Base-by-base conservation (phyloP, 140 eudicot species). In the Senecio squalidus region DNA sequence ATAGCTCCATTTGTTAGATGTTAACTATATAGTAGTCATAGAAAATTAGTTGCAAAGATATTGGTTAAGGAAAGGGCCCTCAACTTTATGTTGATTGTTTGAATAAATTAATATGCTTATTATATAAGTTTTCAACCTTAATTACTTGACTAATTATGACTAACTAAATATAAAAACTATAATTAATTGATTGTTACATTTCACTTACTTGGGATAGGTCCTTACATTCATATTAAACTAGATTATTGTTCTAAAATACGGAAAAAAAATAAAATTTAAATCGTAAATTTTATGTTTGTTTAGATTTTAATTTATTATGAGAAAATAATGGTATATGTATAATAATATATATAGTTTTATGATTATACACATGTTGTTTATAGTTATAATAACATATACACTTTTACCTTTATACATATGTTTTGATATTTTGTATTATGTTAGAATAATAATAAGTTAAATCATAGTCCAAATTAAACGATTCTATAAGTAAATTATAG, bases 1-100 rank as follows among this genome's bases (percentile, higher is more conserved):
- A 62, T 26, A 22, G 68, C 68, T 28, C 45, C 56, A 62, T 62
- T 62, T 28, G 56, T 46, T 45, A 18, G 57, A 60, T 8, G 67
- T 41, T 43, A 45, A 44, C 25, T 22, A 58, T 38, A 4, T 36
- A 36, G 18, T 39, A 16, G 43, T 16, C 43, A 60, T 47, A 54
- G 41, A 53, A 51, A 51, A 54, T 54, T 54, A 49, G 55, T 58
- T 38, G 50, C 33, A 57, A 21, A 34, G 16, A 2, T 53, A 31
- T 9, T 39, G 5, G 40, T 26, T 25, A 43, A 40, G 6, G 31
- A n/a, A 23, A 26, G 27, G 52, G 38, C 40, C 54, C 40, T 15
- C 26, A 18, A 16, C 54, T 17, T 40, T 5, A 1, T 8, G 29
- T 15, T 38, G 21, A 59, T 39, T 8, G 34, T 2, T 14, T 6